Percentiles rank a stretch among this genome's conserved stretches.
phyloP scores from a whole-genome alignment of 768 basidiomycete genomes.

The Kwoniella mangroviensis region DNA sequence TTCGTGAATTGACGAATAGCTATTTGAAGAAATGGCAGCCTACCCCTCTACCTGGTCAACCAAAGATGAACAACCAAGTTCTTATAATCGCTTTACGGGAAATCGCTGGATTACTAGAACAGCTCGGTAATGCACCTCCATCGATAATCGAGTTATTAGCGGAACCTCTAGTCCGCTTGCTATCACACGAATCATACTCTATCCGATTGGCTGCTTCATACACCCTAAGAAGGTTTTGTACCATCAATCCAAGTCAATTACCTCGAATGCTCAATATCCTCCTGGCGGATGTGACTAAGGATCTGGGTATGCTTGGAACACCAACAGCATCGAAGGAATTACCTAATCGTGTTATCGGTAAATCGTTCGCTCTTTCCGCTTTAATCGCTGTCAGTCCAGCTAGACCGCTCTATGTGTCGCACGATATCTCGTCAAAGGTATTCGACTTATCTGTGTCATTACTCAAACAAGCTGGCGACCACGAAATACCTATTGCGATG shows the following conservation, averaged over 20 bases:
- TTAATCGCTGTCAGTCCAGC: slow-evolving; percentile 83
- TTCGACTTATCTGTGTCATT: slow-evolving; percentile 88
- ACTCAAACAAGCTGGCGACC: slow-evolving; percentile 87
- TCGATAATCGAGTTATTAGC: slow-evolving; percentile 86
- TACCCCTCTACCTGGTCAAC: slow-evolving; percentile 84
- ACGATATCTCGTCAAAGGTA: slow-evolving; percentile 85
- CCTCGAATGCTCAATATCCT: slow-evolving; percentile 77
- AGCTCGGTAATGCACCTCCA: slow-evolving; percentile 88
- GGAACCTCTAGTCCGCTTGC: slow-evolving; percentile 81
- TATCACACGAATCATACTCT: slow-evolving; percentile 83
- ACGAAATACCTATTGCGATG: slow-evolving; percentile 78
- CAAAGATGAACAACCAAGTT: slow-evolving; percentile 69
- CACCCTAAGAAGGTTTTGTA: slow-evolving; percentile 88
- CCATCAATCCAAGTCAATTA: slow-evolving; percentile 81
- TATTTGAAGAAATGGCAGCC: slow-evolving; percentile 87
- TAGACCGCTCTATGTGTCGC: slow-evolving; percentile 89
- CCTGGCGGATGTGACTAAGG: slow-evolving; percentile 80
- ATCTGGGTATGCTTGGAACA: slow-evolving; percentile 73
- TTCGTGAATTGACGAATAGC: slow-evolving; percentile 77
- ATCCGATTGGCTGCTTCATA: slow-evolving; percentile 86
- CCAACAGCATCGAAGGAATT: slow-evolving; percentile 75
- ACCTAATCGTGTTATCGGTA: slow-evolving; percentile 74
- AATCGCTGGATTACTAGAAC: slow-evolving; percentile 80
- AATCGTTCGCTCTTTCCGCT: slow-evolving; percentile 85
- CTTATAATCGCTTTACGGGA: slow-evolving; percentile 79